phyloP scores from a whole-genome alignment of 805 yeast species.

The Blastobotrys muscicola region DNA sequence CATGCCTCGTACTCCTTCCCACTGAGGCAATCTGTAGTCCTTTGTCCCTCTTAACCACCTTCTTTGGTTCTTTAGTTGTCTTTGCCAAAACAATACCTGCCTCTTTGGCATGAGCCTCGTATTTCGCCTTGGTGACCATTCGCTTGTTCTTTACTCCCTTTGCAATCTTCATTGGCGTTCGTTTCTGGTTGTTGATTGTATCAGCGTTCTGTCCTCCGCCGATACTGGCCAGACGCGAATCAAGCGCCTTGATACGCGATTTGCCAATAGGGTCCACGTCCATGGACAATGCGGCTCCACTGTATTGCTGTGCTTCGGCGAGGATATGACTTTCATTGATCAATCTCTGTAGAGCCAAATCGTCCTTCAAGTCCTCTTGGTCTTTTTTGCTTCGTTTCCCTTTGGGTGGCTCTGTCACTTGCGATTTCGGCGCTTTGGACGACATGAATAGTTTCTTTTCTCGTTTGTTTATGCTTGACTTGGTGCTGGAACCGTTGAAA shows the following conservation, averaged over 20 bases:
- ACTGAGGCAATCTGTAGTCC: constrained; percentile 71
- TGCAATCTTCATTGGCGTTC: constrained; percentile 82
- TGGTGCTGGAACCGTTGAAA: constrained; percentile 23
- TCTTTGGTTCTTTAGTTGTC: constrained; percentile 21
- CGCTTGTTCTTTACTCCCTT: constrained; percentile 69
- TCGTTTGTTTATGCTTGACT: constrained; percentile 6
- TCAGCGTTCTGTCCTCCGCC: constrained; percentile 22
- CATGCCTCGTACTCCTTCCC: constrained; percentile 72
- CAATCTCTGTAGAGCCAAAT: constrained; percentile 56
- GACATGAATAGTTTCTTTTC: constrained; percentile 24
- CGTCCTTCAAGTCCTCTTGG: constrained; percentile 51
- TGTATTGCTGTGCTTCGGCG: constrained; percentile 22
- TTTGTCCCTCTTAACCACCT: constrained; percentile 44
- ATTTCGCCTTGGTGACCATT: constrained; percentile 37
- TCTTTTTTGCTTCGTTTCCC: constrained; percentile 20
- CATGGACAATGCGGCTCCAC: constrained; percentile 28
- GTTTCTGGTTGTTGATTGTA: constrained; percentile 39
- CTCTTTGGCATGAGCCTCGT: constrained; percentile 71
- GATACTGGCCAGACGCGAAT: constrained; percentile 25
- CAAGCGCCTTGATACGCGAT: constrained; percentile 28
- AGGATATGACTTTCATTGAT: constrained; percentile 60
- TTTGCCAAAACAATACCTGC: constrained; percentile 84
- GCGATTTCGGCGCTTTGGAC: constrained; percentile 24
- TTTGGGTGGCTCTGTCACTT: constrained; percentile 3
- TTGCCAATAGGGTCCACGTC: constrained; percentile 32